Evolutionary conservation across 2,329 filamentous ascomycete species (phyloP).

Genomic region (Talaromyces sp.): DNA sequence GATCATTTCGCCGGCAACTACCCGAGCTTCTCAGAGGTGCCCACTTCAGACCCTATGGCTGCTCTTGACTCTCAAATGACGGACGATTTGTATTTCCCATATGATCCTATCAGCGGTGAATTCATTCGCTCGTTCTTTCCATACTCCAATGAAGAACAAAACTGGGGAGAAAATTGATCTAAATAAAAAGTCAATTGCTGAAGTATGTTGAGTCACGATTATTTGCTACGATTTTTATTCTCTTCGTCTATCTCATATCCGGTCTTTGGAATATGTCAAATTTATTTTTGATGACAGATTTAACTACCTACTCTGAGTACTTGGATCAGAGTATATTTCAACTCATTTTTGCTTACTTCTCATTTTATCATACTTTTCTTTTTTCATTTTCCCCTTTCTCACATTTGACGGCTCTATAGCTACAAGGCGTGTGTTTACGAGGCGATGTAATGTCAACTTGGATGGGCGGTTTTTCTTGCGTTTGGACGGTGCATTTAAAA

Average conservation of each 20-base stretch:
- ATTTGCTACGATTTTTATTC: too few relatives aligned
- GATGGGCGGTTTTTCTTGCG: background rate
- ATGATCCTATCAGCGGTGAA: conserved; percentile 42
- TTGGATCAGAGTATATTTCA: too few relatives aligned
- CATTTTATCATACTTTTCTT: too few relatives aligned
- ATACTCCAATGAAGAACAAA: conserved; percentile 25
- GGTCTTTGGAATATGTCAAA: too few relatives aligned
- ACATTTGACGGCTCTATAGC: background rate
- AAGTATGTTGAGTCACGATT: too few relatives aligned
- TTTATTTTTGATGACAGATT: too few relatives aligned
- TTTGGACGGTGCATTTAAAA: background rate
- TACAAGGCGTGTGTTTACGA: too few relatives aligned
- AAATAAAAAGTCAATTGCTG: background rate
- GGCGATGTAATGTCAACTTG: background rate
- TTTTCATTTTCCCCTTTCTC: too few relatives aligned
- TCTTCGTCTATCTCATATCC: too few relatives aligned
- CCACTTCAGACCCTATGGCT: conserved; percentile 14
- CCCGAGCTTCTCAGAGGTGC: conserved; percentile 3
- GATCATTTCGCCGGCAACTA: conserved; percentile 5
- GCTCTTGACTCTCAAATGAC: conserved; percentile 13
- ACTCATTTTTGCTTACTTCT: too few relatives aligned
- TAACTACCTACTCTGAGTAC: too few relatives aligned
- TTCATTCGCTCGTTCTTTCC: conserved; percentile 46
- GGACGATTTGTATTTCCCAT: conserved; percentile 39
- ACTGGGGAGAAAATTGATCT: conserved; percentile 26